Conservation (phyloP, 768 basidiomycete genomes). For the Dioszegia crocea region DNA sequence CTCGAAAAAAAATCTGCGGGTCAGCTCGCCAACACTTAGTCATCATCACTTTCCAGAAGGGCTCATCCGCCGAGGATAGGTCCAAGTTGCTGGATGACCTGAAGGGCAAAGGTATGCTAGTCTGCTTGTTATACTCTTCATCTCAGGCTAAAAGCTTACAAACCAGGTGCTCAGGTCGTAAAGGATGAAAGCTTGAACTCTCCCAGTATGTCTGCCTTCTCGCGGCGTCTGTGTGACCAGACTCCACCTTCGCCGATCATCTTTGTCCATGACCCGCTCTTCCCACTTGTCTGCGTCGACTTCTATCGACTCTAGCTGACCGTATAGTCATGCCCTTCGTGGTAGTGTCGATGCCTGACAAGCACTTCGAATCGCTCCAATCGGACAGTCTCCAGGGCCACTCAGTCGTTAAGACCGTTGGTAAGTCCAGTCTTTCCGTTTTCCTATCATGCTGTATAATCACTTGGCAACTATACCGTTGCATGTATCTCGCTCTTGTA, state of each 20-base stretch:
- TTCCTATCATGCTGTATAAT: too few species aligned
- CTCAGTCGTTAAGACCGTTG: conserved; percentile 68
- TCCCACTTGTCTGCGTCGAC: too few species aligned
- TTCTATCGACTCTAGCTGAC: neutral
- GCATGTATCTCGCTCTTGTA: too few species aligned
- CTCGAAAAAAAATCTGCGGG: conserved; percentile 22
- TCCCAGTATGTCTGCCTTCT: neutral
- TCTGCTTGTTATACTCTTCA: neutral
- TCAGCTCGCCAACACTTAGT: conserved; percentile 10
- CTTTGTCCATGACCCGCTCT: too few species aligned
- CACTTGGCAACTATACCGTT: too few species aligned
- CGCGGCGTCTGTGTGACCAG: too few species aligned
- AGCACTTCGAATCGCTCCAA: conserved; percentile 27
- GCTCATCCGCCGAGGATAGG: conserved; percentile 33
- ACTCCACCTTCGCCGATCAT: too few species aligned
- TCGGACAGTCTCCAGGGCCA: conserved; percentile 55
- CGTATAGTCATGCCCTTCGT: conserved; percentile 37
- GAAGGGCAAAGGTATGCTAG: conserved; percentile 29
- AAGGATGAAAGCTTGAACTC: conserved; percentile 4
- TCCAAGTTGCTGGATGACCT: conserved; percentile 24
- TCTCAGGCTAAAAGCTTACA: neutral
- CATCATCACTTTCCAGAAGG: conserved; percentile 40
- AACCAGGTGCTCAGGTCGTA: neutral
- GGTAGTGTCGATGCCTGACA: conserved; percentile 22
- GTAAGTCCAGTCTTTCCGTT: too few species aligned